Conservation (phyloP, 2,329 filamentous ascomycete genomes). For the Xylariaceae sp. region DNA sequence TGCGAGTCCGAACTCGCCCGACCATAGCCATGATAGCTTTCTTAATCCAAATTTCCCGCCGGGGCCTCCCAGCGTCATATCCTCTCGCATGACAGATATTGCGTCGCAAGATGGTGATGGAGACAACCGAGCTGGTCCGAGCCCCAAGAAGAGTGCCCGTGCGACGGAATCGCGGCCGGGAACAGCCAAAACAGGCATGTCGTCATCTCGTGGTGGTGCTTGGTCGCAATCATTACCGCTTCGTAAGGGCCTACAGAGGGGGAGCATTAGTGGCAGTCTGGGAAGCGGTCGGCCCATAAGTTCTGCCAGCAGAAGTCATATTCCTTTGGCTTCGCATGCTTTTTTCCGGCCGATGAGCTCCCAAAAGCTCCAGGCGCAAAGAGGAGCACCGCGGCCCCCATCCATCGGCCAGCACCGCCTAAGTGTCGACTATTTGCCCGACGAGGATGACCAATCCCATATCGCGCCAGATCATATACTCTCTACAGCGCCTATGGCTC, state of each 20-base stretch:
- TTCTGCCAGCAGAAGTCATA: slow-evolving; percentile 81
- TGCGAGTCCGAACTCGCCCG: slow-evolving; percentile 45
- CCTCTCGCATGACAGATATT: slow-evolving; percentile 73
- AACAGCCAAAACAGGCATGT: slow-evolving; percentile 59
- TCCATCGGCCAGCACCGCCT: slow-evolving; percentile 48
- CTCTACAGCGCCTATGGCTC: slow-evolving; percentile 47
- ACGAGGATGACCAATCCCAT: slow-evolving; percentile 51
- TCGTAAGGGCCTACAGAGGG: slow-evolving; percentile 56
- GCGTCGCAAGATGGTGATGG: slow-evolving; percentile 61
- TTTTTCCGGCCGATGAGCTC: slow-evolving; percentile 98
- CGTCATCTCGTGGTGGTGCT: slow-evolving; percentile 51
- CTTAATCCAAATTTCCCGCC: slow-evolving; percentile 49
- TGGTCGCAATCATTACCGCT: slow-evolving; percentile 63
- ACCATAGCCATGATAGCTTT: slow-evolving; percentile 47
- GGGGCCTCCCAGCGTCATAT: slow-evolving; percentile 69
- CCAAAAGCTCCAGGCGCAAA: slow-evolving; percentile 88
- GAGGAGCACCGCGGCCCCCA: slow-evolving; percentile 61
- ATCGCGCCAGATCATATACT: slow-evolving; percentile 64
- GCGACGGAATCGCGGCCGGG: slow-evolving; percentile 59
- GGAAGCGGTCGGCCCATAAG: slow-evolving; percentile 63
- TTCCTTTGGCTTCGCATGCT: slow-evolving; percentile 85
- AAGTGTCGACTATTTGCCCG: slow-evolving; percentile 37
- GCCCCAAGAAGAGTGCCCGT: slow-evolving; percentile 44
- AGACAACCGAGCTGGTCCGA: slow-evolving; percentile 17
- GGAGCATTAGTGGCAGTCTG: slow-evolving; percentile 49